A percentile compares a stretch with the other conserved stretches of the same genome.
Conservation (phyloP, 345 rosid species). For the Dipteronia sinensis region DNA sequence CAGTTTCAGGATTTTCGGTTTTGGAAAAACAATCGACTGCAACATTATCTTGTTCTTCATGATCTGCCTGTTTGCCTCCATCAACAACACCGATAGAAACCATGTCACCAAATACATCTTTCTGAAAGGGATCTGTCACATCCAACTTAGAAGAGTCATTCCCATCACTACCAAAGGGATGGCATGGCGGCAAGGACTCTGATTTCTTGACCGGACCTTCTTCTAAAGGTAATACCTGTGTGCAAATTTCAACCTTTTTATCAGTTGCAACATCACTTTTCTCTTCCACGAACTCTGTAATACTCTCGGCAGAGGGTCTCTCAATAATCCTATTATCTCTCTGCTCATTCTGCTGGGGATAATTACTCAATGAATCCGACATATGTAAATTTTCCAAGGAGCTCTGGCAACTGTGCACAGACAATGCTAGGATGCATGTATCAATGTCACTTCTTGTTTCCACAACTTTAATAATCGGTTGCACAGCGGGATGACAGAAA, state of each 20-base stretch:
- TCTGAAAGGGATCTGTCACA: conserved; percentile 26
- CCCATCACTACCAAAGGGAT: conserved; percentile 22
- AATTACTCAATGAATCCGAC: conserved; percentile 26
- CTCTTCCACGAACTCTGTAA: conserved; percentile 29
- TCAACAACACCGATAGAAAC: conserved; percentile 38
- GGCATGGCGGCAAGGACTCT: conserved; percentile 18
- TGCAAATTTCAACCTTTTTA: conserved; percentile 28
- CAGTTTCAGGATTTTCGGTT: conserved; percentile 30
- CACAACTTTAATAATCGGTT: conserved; percentile 22
- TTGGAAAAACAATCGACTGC: conserved; percentile 45
- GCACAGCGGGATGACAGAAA: conserved; percentile 24
- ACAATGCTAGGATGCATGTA: conserved; percentile 1
- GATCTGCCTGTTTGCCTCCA: conserved; percentile 26
- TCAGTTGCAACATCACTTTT: conserved; percentile 36
- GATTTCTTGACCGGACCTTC: conserved; percentile 28
- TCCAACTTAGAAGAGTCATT: conserved; percentile 34
- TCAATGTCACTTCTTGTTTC: conserved; percentile 25
- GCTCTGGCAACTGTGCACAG: conserved; percentile 23
- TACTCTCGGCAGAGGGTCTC: conserved; percentile 22
- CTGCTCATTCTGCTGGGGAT: conserved; percentile 28
- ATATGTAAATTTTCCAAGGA: conserved; percentile 24
- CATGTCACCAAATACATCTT: conserved; percentile 27
- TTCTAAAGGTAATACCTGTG: conserved; percentile 27
- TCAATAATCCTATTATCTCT: conserved; percentile 19
- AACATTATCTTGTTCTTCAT: conserved; percentile 42